These are phyloP conservation scores for Lachancea quebecensis DNA, from an alignment of 805 yeast species.

Conservation along the genomic window DNA sequence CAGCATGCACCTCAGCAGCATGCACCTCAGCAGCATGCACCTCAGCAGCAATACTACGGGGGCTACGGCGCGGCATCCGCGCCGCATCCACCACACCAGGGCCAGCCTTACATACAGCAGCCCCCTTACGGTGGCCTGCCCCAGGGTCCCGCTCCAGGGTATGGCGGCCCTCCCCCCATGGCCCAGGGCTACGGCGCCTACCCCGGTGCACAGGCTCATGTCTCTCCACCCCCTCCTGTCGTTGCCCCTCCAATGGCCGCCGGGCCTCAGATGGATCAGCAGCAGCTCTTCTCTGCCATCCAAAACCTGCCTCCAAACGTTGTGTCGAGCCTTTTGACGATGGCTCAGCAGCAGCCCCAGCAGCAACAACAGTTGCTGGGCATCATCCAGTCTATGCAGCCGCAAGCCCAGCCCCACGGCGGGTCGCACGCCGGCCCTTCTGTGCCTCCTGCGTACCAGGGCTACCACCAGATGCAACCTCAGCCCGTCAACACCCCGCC, in stretches of 20 bases:
- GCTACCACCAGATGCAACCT: conserved; percentile 3
- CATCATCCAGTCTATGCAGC: conserved; percentile 31
- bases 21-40: conserved; percentile 13
- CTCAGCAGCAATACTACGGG: conserved; percentile 12
- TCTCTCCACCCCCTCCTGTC: conserved; percentile 16
- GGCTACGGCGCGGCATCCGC: conserved; percentile 12
- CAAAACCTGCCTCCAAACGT: conserved; percentile 33
- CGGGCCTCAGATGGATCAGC: conserved; percentile 16
- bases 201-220: conserved; percentile 12
- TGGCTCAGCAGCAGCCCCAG: conserved; percentile 31
- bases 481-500: neutral
- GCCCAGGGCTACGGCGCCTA: conserved; percentile 21
- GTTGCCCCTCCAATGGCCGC: conserved; percentile 5
- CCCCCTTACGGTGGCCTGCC: conserved; percentile 4
- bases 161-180: conserved; percentile 17
- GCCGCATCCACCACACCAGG: conserved; percentile 9
- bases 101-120: conserved; percentile 13
- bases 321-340: conserved; percentile 25
- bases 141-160: conserved; percentile 11
- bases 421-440: neutral
- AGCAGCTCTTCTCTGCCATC: conserved; percentile 28
- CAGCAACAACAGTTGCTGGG: conserved; percentile 28
- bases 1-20: conserved; percentile 7
- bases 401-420: conserved; percentile 4
- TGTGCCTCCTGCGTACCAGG: conserved; percentile 3